Evolutionary conservation across 2,329 filamentous ascomycete genomes (phyloP), one percentile per base, ranked within the genome.

Genomic region (Elsinoe perseae): DNA sequence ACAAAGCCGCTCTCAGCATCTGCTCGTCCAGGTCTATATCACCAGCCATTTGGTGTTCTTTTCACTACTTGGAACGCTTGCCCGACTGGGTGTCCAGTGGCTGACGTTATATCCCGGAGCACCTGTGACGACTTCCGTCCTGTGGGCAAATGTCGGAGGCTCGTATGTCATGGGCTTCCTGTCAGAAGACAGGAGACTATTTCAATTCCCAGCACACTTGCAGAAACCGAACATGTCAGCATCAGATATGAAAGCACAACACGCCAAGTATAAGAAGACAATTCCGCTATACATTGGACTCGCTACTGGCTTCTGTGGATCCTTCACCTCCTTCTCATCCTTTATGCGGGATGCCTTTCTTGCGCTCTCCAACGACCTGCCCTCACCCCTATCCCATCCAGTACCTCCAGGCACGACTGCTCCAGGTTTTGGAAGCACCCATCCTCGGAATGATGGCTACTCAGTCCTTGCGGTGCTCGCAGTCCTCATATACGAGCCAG

Each of bases 81-180:
- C 89, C 0, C 82, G 92, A 9, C 74, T 96, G 0, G 91, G 90
- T 3, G 73, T 95, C 6, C 82, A 90, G 66, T 84, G 85, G 46
- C 73, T 96, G 53, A 93, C 89, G 0, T 81, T 78, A 56, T 96
- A 95, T 68, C 83, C 86, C 1, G 86, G 85, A 20, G 82, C 87
- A 0, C 89, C 90, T 0, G 75, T 93, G 20, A 75, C 82, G 4
- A 91, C 88, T 56, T 80, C 82, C 52, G 84, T 87, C 1, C 71
- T 95, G 20, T 97, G 92, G 92, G 85, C 90, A 59, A 96, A 97
- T 65, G 85, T 95, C 46, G 82, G 77, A 1, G 92, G 92, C 1
- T 86, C 87, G 56, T 67, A 95, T 0, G 62, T 95, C 57, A 87
- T 97, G 81, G 92, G 93, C 2, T 95, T 95, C 66, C 77, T 96